Evolutionary conservation across 768 basidiomycete genomes (phyloP).

Genomic region (Podaxis rugospora): DNA sequence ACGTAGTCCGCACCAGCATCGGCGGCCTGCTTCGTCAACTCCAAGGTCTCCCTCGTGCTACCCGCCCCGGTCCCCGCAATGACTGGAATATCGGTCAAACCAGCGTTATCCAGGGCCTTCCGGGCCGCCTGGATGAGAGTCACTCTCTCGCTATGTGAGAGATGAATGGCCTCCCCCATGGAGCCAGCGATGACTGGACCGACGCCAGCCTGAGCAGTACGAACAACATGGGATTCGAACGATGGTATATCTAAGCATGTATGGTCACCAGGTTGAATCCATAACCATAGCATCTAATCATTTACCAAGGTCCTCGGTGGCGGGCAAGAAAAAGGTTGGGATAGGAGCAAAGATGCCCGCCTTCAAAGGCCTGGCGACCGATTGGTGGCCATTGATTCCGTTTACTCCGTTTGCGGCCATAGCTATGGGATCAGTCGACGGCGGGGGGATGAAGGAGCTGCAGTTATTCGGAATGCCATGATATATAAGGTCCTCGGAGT

Average conservation of each 20-base stretch:
- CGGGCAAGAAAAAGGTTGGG: conserved; percentile 76
- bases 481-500: conserved; percentile 10
- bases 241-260: conserved; percentile 49
- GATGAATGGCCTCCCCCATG: conserved; percentile 83
- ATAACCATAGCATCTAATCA: conserved; percentile 12
- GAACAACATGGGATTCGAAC: conserved; percentile 64
- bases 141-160: conserved; percentile 63
- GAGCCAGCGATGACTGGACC: conserved; percentile 72
- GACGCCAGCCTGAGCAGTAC: conserved; percentile 63
- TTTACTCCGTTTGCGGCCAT: conserved; percentile 43
- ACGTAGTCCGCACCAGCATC: conserved; percentile 81
- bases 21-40: conserved; percentile 72
- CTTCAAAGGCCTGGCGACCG: conserved; percentile 49
- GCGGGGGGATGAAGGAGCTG: conserved; percentile 14
- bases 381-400: conserved; percentile 22
- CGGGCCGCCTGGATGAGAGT: conserved; percentile 64
- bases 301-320: conserved; percentile 80
- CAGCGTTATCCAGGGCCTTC: conserved; percentile 63
- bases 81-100: conserved; percentile 55
- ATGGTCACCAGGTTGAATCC: background rate
- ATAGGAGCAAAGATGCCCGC: conserved; percentile 84
- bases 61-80: conserved; percentile 82
- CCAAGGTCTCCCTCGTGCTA: conserved; percentile 79
- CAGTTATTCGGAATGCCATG: conserved; percentile 11
- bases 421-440: conserved; percentile 12